Evolutionary conservation across 2,329 filamentous ascomycete species (phyloP), one percentile per base, ranked within the genome.

Genomic region (Diaporthe capsici): DNA sequence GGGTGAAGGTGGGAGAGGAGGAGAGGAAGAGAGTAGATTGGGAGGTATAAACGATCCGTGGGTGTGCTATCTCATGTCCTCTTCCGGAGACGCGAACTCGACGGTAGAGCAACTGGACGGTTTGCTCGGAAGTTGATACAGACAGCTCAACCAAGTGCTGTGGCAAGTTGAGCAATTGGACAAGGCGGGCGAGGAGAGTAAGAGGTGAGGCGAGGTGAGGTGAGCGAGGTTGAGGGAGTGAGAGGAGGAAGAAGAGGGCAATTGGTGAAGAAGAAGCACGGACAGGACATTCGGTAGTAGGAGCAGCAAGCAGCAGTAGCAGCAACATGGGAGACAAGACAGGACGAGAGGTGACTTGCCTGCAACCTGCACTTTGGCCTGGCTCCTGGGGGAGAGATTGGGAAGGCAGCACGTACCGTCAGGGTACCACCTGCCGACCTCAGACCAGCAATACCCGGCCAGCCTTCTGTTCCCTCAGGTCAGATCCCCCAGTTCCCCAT

Each of bases 251-350:
- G 42, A 53, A 31, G 49, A 61, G 71, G 31, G 51, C 20, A 63
- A 65, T 73, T 55, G 71, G 61, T 73, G 71, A 55, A 65, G 71
- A 65, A 73, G 71, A 73, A 65, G 71, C 71, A 73, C 71, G n/a
- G 58, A 73, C 71, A 73, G 17, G 47, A 51, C 37, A 47, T 65
- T 31, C 42, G 42, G 61, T 65, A 44, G 39, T 20, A 42, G 57
- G n/a, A 63, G 58, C 31, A 60, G 20, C 42, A 61, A 51, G 63
- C 25, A 67, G 60, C 37, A 42, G 39, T 13, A 53, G 31, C 49
- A 63, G 55, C 39, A 60, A 12, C 22, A 61, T 55, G 51, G 53
- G 15, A 67, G 20, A 67, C 44, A 31, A 34, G 63, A 67, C 61
- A 37, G 34, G 42, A 67, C 28, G 61, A 65, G 37, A 15, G n/a